Conservation (phyloP, 805 yeast species). For the Candida silvicultrix region DNA sequence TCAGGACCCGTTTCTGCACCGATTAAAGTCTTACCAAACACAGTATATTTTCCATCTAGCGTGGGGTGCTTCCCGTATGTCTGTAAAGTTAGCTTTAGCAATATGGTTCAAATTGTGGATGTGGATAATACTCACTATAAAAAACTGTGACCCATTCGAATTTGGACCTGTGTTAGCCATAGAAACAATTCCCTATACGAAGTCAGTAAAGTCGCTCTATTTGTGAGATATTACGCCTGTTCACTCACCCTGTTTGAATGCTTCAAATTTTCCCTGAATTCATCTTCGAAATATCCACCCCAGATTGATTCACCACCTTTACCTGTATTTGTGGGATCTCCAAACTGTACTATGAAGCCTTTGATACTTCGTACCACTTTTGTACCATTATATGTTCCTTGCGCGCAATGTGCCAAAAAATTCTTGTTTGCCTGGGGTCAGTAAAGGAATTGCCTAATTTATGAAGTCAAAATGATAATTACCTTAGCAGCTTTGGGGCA, state of each 20-base stretch:
- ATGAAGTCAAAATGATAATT: slow-evolving; percentile 4
- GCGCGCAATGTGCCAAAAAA: slow-evolving; percentile 39
- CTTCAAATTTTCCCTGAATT: slow-evolving; percentile 56
- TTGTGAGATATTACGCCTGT: background rate
- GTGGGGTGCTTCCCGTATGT: slow-evolving; percentile 90
- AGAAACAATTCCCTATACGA: slow-evolving; percentile 44
- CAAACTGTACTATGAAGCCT: slow-evolving; percentile 78
- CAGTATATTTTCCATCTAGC: slow-evolving; percentile 60
- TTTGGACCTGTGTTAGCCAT: slow-evolving; percentile 69
- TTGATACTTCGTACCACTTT: slow-evolving; percentile 67
- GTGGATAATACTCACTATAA: slow-evolving; percentile 31
- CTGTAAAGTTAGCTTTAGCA: no score
- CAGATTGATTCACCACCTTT: slow-evolving; percentile 80
- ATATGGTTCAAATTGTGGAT: no score
- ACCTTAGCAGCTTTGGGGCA: slow-evolving; percentile 33
- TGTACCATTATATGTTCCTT: slow-evolving; percentile 40
- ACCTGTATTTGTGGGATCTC: slow-evolving; percentile 72
- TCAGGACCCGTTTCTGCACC: slow-evolving; percentile 34
- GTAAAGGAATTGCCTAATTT: background rate
- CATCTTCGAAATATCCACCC: slow-evolving; percentile 76
- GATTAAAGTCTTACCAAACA: slow-evolving; percentile 65
- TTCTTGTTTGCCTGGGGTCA: slow-evolving; percentile 17
- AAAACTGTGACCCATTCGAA: slow-evolving; percentile 66
- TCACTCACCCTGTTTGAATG: slow-evolving; percentile 64
- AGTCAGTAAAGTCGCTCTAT: background rate